Conservation (phyloP, 768 basidiomycete genomes). For the Lactifluus hygrophoroides region DNA sequence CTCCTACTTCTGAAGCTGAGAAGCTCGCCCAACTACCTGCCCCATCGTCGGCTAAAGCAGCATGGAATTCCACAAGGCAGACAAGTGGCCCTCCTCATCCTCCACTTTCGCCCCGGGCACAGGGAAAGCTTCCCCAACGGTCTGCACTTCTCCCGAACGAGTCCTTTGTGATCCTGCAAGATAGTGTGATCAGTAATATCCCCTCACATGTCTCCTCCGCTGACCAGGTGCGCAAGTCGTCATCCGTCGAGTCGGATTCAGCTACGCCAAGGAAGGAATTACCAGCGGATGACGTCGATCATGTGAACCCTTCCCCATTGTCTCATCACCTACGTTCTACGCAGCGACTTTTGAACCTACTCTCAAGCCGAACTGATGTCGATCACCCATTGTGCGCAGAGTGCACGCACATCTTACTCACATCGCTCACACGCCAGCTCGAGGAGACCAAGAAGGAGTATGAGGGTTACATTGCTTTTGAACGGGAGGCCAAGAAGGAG, state of each 20-base stretch:
- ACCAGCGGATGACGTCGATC: slow-evolving; percentile 40
- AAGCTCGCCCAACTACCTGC: slow-evolving; percentile 41
- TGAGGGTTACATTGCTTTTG: slow-evolving; percentile 90
- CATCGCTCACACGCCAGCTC: slow-evolving; percentile 65
- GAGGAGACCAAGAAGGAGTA: slow-evolving; percentile 89
- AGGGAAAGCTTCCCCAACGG: slow-evolving; percentile 53
- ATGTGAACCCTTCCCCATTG: slow-evolving; percentile 60
- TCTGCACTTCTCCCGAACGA: slow-evolving; percentile 57
- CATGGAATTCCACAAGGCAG: slow-evolving; percentile 53
- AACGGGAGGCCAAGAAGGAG: slow-evolving; percentile 78
- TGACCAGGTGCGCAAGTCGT: slow-evolving; percentile 36
- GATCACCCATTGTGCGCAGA: slow-evolving; percentile 95
- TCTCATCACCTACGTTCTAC: slow-evolving; percentile 74
- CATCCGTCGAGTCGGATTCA: slow-evolving; percentile 31
- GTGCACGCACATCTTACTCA: slow-evolving; percentile 78
- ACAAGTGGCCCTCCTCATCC: slow-evolving; percentile 26
- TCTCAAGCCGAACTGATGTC: slow-evolving; percentile 69
- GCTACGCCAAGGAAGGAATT: slow-evolving; percentile 27
- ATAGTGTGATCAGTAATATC: slow-evolving; percentile 67
- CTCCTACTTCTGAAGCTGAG: slow-evolving; percentile 34
- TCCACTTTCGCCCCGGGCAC: slow-evolving; percentile 44
- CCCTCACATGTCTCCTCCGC: slow-evolving; percentile 44
- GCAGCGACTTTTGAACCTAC: slow-evolving; percentile 62
- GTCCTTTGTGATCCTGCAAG: slow-evolving; percentile 86
- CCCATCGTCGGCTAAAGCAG: slow-evolving; percentile 45